Evolutionary conservation across 768 basidiomycete genomes (phyloP).

Genomic region (Amanita subjunquillea): DNA sequence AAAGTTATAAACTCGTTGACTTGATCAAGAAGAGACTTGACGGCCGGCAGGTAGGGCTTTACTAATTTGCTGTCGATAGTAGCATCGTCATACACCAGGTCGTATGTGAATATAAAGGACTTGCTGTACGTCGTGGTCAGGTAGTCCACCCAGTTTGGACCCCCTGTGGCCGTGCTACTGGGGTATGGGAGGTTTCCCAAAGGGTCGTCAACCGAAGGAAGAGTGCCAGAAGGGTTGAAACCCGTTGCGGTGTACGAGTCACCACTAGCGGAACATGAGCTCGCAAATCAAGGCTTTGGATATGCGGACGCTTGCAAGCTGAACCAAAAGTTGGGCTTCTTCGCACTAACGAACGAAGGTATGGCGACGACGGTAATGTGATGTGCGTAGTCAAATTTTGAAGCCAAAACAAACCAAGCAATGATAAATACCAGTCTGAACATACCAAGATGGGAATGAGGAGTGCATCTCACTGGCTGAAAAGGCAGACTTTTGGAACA

Average conservation of each 20-base stretch:
- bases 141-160: constrained; percentile 51
- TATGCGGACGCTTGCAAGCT: constrained; percentile 31
- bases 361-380: too few relatives aligned
- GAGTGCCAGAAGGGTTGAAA: constrained; percentile 28
- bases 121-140: constrained; percentile 43
- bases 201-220: constrained; percentile 34
- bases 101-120: constrained; percentile 45
- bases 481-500: too few relatives aligned
- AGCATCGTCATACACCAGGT: constrained; percentile 11
- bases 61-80: too few relatives aligned
- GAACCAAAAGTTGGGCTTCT: constrained; percentile 39
- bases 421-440: too few relatives aligned
- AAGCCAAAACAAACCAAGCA: too few relatives aligned
- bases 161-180: constrained; percentile 45
- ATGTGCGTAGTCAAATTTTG: too few relatives aligned
- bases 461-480: too few relatives aligned
- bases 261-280: constrained; percentile 22
- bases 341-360: too few relatives aligned
- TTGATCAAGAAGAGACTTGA: too few relatives aligned
- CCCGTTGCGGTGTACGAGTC: constrained; percentile 53
- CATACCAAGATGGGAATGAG: too few relatives aligned
- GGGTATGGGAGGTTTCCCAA: constrained; percentile 47
- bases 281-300: background rate
- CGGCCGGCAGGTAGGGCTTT: too few relatives aligned
- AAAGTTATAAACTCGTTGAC: too few relatives aligned